Conservation (phyloP, 2,329 filamentous ascomycete species). For the Fusarium austroafricanum region DNA sequence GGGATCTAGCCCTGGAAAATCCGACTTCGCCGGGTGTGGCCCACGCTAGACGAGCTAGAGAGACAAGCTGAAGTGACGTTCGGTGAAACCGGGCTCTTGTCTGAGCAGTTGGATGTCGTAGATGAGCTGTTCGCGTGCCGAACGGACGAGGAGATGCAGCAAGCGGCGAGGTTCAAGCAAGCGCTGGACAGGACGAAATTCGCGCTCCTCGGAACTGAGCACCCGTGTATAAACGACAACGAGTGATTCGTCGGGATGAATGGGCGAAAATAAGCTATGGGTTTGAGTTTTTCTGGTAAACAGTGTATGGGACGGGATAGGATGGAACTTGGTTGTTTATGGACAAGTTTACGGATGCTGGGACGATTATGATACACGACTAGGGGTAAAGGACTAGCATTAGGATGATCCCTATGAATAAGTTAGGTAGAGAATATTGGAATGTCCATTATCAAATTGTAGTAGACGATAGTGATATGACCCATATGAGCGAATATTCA, state of each 20-base stretch:
- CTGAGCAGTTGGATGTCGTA: constrained; percentile 34
- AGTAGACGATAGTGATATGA: neutral
- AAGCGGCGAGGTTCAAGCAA: constrained; percentile 8
- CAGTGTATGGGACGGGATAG: neutral
- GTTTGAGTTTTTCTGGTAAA: neutral
- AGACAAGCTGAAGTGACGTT: neutral
- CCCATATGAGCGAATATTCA: no score
- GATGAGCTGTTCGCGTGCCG: constrained; percentile 35
- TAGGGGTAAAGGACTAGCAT: neutral
- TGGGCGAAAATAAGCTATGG: no score
- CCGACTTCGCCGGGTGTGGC: constrained; percentile 39
- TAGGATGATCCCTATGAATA: neutral
- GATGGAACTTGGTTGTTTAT: neutral
- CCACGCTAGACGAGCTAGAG: constrained; percentile 22
- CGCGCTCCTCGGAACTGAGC: neutral
- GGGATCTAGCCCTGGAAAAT: constrained; percentile 42
- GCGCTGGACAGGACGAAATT: constrained; percentile 12
- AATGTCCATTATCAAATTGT: neutral
- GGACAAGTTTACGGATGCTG: neutral
- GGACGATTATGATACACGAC: neutral
- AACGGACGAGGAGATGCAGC: constrained; percentile 19
- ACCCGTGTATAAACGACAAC: neutral
- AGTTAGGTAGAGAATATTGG: neutral
- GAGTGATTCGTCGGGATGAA: neutral
- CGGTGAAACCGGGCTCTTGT: constrained; percentile 23